These are phyloP conservation scores for Albugo candida DNA, from an alignment of 352 stramenopile species.

Conservation along the genomic window DNA sequence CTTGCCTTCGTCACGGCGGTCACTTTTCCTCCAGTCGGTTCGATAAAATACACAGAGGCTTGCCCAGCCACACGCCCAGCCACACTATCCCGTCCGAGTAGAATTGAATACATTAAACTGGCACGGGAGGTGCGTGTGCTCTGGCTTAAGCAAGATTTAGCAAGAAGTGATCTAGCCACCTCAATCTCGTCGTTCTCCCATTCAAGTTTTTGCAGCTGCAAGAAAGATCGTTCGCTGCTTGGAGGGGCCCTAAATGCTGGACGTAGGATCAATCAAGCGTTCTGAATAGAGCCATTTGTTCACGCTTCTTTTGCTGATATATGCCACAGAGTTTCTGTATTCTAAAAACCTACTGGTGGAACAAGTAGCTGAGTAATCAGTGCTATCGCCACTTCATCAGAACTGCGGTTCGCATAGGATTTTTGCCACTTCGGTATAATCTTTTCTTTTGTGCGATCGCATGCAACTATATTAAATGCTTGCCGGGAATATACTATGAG, in stretches of 20 bases:
- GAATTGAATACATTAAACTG: slow-evolving; percentile 97
- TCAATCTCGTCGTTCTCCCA: slow-evolving; percentile 97
- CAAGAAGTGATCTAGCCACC: slow-evolving; percentile 66
- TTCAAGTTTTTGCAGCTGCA: slow-evolving; percentile 96
- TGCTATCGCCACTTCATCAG: slow-evolving; percentile 64
- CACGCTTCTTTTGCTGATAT: slow-evolving; percentile 97
- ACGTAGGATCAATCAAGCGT: slow-evolving; percentile 85
- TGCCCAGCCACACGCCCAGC: slow-evolving; percentile 35
- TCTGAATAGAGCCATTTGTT: slow-evolving; percentile 83
- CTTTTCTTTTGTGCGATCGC: slow-evolving; percentile 92
- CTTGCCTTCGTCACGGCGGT: slow-evolving; percentile 89
- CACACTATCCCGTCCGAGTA: slow-evolving; percentile 87
- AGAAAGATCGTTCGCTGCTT: slow-evolving; percentile 91
- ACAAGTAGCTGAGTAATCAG: slow-evolving; percentile 76
- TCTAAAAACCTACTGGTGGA: slow-evolving; percentile 82
- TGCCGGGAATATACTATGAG: slow-evolving; percentile 78
- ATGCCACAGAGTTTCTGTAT: slow-evolving; percentile 94
- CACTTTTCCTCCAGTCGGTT: slow-evolving; percentile 85
- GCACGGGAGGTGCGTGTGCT: slow-evolving; percentile 65
- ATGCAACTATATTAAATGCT: slow-evolving; percentile 92
- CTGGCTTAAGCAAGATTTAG: slow-evolving; percentile 62
- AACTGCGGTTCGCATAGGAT: slow-evolving; percentile 2
- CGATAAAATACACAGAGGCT: slow-evolving; percentile 88
- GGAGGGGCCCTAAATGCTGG: slow-evolving; percentile 93
- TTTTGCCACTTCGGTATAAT: slow-evolving; percentile 10